phyloP scores from a whole-genome alignment of 208 protist species.

The Acanthamoeba lenticulata region DNA sequence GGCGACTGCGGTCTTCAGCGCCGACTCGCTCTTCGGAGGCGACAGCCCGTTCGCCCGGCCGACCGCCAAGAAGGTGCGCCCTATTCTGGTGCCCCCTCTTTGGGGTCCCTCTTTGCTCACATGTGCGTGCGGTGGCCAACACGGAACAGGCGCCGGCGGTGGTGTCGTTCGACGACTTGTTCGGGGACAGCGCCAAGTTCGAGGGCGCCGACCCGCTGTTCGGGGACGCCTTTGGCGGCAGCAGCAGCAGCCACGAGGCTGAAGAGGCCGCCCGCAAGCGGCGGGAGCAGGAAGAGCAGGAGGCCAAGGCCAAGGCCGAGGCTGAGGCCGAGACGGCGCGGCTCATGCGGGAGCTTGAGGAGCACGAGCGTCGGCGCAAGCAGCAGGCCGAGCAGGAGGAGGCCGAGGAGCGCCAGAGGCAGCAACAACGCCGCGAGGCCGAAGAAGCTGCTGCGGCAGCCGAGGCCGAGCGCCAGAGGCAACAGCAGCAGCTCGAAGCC shows the following conservation, averaged over 20 bases:
- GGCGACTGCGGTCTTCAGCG: neutral
- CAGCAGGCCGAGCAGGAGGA: neutral
- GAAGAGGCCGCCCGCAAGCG: neutral
- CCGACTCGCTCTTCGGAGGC: neutral
- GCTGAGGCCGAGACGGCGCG: neutral
- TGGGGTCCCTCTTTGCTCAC: neutral
- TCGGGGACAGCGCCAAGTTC: neutral
- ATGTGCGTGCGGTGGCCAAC: neutral
- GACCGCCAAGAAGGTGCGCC: neutral
- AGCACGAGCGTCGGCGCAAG: neutral
- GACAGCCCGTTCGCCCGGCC: neutral
- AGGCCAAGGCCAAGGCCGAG: neutral
- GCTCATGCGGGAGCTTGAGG: neutral
- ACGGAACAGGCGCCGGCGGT: neutral
- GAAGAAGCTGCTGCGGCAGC: neutral
- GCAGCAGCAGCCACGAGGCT: no score
- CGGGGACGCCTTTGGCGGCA: neutral
- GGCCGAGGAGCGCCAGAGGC: neutral
- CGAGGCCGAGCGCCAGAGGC: neutral
- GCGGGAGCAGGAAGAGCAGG: neutral
- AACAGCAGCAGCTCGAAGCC: neutral
- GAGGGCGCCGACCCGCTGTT: neutral
- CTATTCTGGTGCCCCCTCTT: neutral
- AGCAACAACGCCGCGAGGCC: neutral
- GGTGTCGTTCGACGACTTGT: conserved; percentile 12